Evolutionary conservation across 306 rosid species (phyloP), one percentile per base, ranked within the genome.

Genomic region (Abrus pulchellus): DNA sequence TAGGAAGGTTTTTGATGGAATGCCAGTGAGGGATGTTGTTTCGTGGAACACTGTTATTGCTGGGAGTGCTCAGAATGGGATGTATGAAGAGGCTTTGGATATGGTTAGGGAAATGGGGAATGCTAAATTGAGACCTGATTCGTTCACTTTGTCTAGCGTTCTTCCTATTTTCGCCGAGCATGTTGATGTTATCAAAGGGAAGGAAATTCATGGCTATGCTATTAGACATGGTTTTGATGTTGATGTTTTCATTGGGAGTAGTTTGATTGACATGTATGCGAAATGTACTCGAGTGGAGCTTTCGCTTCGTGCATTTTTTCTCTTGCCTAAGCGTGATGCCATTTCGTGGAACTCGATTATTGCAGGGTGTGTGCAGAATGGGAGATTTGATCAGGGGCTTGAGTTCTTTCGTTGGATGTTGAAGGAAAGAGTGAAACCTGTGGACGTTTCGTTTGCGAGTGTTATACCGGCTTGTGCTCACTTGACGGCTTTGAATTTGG

Each of bases 221-320:
- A 48, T 92, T 7, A 88, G 97, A 79, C 88, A 78, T 49, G 92
- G 92, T 74, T 83, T 91, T 69, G 91, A 89, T 78, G 86, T 63
- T 6, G 94, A 92, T 82, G 84, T 92, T 69, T 92, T 82, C 76
- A 84, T 92, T 68, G 94, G 92, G 36, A 94, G 98, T 75, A 83
- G 98, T 88, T 88, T 94, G 79, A 82, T 94, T 52, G 97, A 88
- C 83, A 89, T 94, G 98, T 94, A 94, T 68, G 97, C 97, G 3
- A 92, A 94, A 72, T 94, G 94, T 70, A 86, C 86, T 63, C 84
- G 45, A 27, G 74, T 84, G 69, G 90, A 83, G 53, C 77, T 89
- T 79, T 88, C 97, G 0, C 68, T 71, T 3, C 40, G 36, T 67
- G 90, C 90, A 5, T 94, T 94, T 73, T 45, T 74, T 72, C 84